phyloP scores from a whole-genome alignment of 2,329 filamentous ascomycete species.

The Hypocreales sp. region DNA sequence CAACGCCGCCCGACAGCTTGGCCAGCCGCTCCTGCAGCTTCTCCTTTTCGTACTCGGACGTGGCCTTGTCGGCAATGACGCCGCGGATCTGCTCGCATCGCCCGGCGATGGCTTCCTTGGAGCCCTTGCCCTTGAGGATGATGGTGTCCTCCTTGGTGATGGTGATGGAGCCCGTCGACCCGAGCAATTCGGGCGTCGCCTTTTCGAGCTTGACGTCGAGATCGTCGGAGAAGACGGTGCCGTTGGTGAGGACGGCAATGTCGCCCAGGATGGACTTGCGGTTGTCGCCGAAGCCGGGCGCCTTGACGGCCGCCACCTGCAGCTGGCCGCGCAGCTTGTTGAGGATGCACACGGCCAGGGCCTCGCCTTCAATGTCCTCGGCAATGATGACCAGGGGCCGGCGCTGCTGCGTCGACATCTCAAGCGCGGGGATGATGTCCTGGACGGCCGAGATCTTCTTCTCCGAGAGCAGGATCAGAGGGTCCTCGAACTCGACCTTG shows the following conservation, averaged over 20 bases:
- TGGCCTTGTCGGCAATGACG: conserved; percentile 84
- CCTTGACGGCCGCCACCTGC: conserved; percentile 97
- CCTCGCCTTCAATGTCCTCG: conserved; percentile 97
- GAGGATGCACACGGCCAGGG: conserved; percentile 94
- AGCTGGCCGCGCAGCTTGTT: conserved; percentile 99
- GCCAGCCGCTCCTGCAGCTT: conserved; percentile 99
- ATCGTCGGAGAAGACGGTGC: conserved; percentile 95
- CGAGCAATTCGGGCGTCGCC: conserved; percentile 88
- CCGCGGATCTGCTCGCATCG: conserved; percentile 98
- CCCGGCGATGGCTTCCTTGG: conserved; percentile 85
- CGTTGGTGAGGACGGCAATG: conserved; percentile 88
- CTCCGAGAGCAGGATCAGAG: conserved; percentile 93
- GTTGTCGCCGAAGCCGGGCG: conserved; percentile 98
- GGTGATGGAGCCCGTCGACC: conserved; percentile 93
- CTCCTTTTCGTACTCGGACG: conserved; percentile 99
- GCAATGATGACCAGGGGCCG: conserved; percentile 96
- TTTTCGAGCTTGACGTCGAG: conserved; percentile 99
- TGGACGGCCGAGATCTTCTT: conserved; percentile 99
- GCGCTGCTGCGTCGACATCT: conserved; percentile 89
- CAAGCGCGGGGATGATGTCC: conserved; percentile 95
- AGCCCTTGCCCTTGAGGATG: conserved; percentile 89
- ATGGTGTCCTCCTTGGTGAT: conserved; percentile 99
- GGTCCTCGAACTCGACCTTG: conserved; percentile 99
- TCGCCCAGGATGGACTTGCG: conserved; percentile 98
- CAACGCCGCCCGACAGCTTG: conserved; percentile 97